phyloP scores from a whole-genome alignment of 140 eudicot genomes.

The Cichorium intybus region DNA sequence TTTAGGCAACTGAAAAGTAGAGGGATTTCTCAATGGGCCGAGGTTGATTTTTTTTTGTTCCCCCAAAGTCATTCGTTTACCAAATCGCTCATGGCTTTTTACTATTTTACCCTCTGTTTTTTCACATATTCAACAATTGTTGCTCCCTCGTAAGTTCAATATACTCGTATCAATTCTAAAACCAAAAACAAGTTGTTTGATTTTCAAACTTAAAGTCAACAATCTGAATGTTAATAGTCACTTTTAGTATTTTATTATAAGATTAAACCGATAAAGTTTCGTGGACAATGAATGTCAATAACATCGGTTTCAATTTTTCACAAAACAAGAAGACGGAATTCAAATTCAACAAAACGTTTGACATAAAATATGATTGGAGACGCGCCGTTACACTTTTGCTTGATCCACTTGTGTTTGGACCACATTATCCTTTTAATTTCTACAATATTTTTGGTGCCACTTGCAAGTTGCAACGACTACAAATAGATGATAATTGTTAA shows the following conservation, averaged over 20 bases:
- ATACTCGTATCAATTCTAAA: no score
- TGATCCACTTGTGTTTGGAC: conserved; percentile 29
- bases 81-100: no score
- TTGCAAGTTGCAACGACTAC: background rate
- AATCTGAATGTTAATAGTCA: background rate
- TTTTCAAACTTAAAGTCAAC: background rate
- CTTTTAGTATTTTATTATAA: background rate
- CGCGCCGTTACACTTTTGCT: conserved; percentile 3
- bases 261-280: background rate
- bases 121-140: no score
- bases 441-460: background rate
- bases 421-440: conserved; percentile 7
- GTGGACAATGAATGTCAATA: background rate
- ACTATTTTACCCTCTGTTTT: no score
- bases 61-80: no score
- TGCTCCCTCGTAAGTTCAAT: no score
- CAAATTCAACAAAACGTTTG: conserved; percentile 6
- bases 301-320: conserved; percentile 24
- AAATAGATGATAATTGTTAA: background rate
- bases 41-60: no score
- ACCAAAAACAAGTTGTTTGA: background rate
- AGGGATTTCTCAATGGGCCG: no score
- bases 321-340: background rate
- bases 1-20: no score
- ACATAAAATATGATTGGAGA: background rate